Evolutionary conservation across 2,329 filamentous ascomycete genomes (phyloP).

Genomic region (Nemania serpens): DNA sequence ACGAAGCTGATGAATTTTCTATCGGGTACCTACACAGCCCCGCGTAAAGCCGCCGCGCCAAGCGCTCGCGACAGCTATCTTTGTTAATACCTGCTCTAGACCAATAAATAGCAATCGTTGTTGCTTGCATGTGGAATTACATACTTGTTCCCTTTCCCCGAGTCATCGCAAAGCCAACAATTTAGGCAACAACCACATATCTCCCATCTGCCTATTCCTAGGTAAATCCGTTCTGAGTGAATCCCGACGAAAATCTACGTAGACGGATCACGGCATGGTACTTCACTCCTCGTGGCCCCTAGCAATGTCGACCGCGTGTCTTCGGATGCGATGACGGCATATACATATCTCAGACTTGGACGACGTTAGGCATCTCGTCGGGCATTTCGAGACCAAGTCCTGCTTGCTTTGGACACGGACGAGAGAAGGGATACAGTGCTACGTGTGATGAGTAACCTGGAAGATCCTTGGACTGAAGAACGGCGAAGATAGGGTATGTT

Average conservation of each 20-base stretch:
- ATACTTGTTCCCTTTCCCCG: not conserved
- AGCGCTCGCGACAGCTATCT: not conserved
- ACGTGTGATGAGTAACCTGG: not conserved
- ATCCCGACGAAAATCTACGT: not conserved
- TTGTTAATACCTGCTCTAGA: not conserved
- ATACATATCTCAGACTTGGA: not conserved
- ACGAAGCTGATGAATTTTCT: not conserved
- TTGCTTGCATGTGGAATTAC: too few relatives aligned
- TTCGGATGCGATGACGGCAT: not conserved
- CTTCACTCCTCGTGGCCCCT: conserved; percentile 16
- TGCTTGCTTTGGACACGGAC: not conserved
- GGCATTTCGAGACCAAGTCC: not conserved
- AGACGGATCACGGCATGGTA: not conserved
- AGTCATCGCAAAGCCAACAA: conserved; percentile 3
- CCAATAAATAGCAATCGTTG: not conserved
- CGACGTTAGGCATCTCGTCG: not conserved
- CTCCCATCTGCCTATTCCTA: not conserved
- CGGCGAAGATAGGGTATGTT: not conserved
- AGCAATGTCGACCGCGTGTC: conserved; percentile 11
- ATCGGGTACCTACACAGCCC: not conserved
- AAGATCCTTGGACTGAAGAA: not conserved
- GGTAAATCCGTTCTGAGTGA: not conserved
- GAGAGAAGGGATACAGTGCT: not conserved
- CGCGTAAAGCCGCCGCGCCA: not conserved
- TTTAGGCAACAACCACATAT: not conserved